Evolutionary conservation across 2,329 filamentous ascomycete species (phyloP).

Genomic region (Boeremia lycopersici): DNA sequence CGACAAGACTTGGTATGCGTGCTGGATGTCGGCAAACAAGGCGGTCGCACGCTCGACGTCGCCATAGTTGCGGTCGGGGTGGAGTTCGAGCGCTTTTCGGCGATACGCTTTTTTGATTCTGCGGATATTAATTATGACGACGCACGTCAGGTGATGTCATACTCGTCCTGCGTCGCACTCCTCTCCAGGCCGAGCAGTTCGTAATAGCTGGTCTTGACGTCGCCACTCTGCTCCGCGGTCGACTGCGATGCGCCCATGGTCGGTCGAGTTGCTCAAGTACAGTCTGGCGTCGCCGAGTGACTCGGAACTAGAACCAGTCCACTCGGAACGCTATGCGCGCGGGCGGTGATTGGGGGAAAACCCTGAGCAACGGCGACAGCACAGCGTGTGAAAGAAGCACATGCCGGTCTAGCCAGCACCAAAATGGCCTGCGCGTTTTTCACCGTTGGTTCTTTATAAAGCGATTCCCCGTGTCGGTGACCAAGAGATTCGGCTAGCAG

Average conservation of each 20-base stretch:
- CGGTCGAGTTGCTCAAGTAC: slow-evolving; percentile 9
- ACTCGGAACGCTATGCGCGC: slow-evolving; percentile 21
- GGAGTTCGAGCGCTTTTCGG: slow-evolving; percentile 86
- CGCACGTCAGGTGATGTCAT: slow-evolving; percentile 10
- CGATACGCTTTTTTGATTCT: slow-evolving; percentile 95
- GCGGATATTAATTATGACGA: neutral
- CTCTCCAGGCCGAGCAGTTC: slow-evolving; percentile 77
- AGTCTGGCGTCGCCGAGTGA: slow-evolving; percentile 6
- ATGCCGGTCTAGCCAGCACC: slow-evolving; percentile 20
- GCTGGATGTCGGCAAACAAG: slow-evolving; percentile 88
- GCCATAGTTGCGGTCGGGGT: slow-evolving; percentile 91
- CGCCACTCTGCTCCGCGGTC: slow-evolving; percentile 33
- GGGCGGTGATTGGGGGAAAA: slow-evolving; percentile 25
- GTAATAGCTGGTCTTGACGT: slow-evolving; percentile 73
- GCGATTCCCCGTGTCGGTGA: slow-evolving; percentile 5
- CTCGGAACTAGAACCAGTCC: slow-evolving; percentile 8
- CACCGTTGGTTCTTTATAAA: slow-evolving; percentile 17
- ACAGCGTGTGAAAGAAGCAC: slow-evolving; percentile 15
- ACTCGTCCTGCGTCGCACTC: slow-evolving; percentile 82
- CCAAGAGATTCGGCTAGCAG: slow-evolving; percentile 5
- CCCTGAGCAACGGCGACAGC: slow-evolving; percentile 12
- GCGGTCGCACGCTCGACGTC: slow-evolving; percentile 82
- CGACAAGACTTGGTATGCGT: slow-evolving; percentile 93
- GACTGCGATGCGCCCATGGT: slow-evolving; percentile 57
- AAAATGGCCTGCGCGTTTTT: slow-evolving; percentile 12